Percentiles rank a stretch among this genome's conserved stretches.
Evolutionary conservation across 768 basidiomycete species (phyloP).

Genomic region (Hericium alpestre): DNA sequence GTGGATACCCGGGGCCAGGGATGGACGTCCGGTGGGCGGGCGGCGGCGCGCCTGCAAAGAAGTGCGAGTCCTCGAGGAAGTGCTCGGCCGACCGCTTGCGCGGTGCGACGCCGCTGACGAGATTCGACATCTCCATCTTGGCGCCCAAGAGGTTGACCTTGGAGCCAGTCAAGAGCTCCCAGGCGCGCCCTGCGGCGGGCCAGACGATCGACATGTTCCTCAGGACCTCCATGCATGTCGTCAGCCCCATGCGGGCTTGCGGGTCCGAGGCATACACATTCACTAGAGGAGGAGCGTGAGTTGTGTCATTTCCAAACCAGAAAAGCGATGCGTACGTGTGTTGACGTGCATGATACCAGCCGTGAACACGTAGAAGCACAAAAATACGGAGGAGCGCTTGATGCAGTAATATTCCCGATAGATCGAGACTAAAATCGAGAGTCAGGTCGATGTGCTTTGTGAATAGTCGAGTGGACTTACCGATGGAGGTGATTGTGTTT

Average conservation of each 20-base stretch:
- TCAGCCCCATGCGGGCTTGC: conserved; percentile 53
- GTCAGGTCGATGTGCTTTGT: background rate
- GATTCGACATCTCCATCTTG: conserved; percentile 1
- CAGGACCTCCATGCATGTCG: conserved; percentile 58
- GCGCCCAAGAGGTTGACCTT: conserved; percentile 26
- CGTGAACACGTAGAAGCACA: conserved; percentile 73
- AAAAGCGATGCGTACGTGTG: conserved; percentile 37
- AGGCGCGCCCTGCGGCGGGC: conserved; percentile 68
- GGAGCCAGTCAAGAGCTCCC: conserved; percentile 60
- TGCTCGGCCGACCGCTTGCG: conserved; percentile 55
- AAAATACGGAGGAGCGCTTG: conserved; percentile 53
- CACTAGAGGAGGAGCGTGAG: conserved; percentile 27
- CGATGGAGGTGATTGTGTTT: conserved; percentile 64
- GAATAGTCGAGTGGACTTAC: conserved; percentile 27
- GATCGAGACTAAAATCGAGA: conserved; percentile 26
- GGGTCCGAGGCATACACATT: conserved; percentile 57
- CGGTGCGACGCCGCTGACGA: conserved; percentile 21
- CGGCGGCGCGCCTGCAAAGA: background rate
- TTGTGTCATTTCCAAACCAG: background rate
- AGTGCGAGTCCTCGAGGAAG: conserved; percentile 15
- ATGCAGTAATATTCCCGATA: conserved; percentile 58
- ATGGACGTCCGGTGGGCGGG: background rate
- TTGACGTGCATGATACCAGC: conserved; percentile 74
- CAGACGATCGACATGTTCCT: conserved; percentile 57
- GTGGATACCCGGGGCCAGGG: background rate